phyloP scores from a whole-genome alignment of 768 basidiomycete species.

The Suillus lakei region DNA sequence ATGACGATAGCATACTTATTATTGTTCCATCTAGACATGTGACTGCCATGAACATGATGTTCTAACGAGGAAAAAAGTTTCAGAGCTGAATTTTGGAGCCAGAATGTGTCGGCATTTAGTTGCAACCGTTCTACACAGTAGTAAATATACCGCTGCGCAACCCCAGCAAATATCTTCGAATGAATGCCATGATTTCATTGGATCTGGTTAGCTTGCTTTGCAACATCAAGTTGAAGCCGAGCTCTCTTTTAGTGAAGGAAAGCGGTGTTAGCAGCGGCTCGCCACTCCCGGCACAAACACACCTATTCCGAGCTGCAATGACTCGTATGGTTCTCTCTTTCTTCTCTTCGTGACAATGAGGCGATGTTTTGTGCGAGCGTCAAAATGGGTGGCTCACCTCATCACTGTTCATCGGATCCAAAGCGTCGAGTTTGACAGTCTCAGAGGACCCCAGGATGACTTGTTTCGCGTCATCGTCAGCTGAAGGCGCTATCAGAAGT shows the following conservation, averaged over 20 bases:
- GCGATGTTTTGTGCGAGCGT: background rate
- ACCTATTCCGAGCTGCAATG: slow-evolving; percentile 58
- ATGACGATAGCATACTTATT: background rate
- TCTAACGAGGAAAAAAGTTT: background rate
- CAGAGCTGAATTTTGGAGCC: background rate
- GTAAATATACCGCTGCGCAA: background rate
- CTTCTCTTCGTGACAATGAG: slow-evolving; percentile 42
- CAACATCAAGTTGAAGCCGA: no score
- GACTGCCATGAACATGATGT: background rate
- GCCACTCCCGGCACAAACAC: slow-evolving; percentile 14
- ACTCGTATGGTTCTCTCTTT: slow-evolving; percentile 60
- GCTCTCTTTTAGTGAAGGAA: background rate
- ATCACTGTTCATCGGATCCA: slow-evolving; percentile 70
- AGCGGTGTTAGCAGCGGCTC: background rate
- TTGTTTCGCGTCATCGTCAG: slow-evolving; percentile 15
- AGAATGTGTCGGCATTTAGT: background rate
- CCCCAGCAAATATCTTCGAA: background rate
- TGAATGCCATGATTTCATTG: background rate
- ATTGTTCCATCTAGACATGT: background rate
- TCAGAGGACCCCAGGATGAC: slow-evolving; percentile 22
- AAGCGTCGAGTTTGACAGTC: slow-evolving; percentile 55
- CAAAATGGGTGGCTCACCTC: slow-evolving; percentile 47
- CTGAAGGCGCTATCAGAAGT: slow-evolving; percentile 17
- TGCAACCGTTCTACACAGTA: background rate
- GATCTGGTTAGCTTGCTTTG: background rate